phyloP scores from a whole-genome alignment of 2,329 filamentous ascomycete species.

The Diaporthe eres region DNA sequence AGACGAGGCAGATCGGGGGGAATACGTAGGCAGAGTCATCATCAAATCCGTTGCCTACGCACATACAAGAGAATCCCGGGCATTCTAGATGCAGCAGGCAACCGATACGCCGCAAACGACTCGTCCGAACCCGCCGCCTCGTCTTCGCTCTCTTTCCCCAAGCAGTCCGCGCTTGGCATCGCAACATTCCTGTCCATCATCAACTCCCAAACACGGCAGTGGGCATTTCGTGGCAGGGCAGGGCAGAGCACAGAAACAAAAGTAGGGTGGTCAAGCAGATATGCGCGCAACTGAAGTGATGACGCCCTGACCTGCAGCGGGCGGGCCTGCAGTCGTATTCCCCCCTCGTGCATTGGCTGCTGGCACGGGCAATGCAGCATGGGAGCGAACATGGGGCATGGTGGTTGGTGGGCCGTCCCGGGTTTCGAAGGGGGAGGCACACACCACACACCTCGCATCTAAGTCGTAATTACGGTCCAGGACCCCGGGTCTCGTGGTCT shows the following conservation, averaged over 20 bases:
- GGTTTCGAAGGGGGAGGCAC: background rate
- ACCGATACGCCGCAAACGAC: background rate
- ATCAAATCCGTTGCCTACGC: background rate
- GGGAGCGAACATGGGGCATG: background rate
- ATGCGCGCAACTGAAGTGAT: background rate
- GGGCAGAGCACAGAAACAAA: background rate
- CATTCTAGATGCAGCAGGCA: background rate
- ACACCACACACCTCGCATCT: constrained; percentile 18
- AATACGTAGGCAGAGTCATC: background rate
- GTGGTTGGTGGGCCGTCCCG: background rate
- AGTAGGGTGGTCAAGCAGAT: background rate
- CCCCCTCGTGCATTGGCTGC: background rate
- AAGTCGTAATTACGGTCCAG: constrained; percentile 21
- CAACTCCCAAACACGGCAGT: background rate
- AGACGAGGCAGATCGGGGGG: constrained; percentile 3
- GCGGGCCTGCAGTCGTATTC: background rate
- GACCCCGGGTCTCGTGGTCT: background rate
- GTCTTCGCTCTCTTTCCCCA: background rate
- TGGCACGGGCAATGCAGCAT: background rate
- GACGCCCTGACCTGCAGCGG: constrained; percentile 16
- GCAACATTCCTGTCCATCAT: background rate
- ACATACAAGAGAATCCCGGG: background rate
- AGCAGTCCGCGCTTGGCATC: background rate
- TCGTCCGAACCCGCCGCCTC: constrained; percentile 13
- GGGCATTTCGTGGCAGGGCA: background rate